Percentiles rank a stretch among this genome's conserved stretches.
phyloP scores from a whole-genome alignment of 2,329 filamentous ascomycete species.

The Nemania sp. region DNA sequence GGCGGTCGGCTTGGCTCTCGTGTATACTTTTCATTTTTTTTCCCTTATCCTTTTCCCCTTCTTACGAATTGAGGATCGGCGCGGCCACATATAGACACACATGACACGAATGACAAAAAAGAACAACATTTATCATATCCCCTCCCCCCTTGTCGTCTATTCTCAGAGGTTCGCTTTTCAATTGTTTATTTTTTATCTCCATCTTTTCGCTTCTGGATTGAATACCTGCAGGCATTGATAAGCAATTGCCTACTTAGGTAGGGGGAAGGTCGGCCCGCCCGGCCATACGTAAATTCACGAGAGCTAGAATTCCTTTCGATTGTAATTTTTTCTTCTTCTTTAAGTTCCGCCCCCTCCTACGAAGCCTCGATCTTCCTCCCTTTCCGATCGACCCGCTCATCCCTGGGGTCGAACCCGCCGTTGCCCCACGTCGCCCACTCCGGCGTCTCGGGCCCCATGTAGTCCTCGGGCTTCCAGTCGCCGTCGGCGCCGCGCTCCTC shows the following conservation, averaged over 20 bases:
- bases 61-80: constrained; percentile 30
- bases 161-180: not conserved
- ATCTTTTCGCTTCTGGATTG: not conserved
- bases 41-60: constrained; percentile 15
- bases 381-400: constrained; percentile 85
- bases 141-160: too few species aligned
- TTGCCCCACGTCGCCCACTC: constrained; percentile 96
- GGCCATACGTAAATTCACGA: constrained; percentile 12
- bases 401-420: constrained; percentile 90
- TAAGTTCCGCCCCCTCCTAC: not conserved
- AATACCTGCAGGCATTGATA: not conserved
- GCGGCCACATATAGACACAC: constrained; percentile 36
- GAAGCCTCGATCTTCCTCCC: constrained; percentile 65
- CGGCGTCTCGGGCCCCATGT: constrained; percentile 81
- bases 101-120: constrained; percentile 30
- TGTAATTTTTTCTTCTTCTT: not conserved
- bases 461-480: constrained; percentile 85
- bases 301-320: not conserved
- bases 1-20: constrained; percentile 15
- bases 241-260: not conserved
- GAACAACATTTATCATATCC: constrained; percentile 12
- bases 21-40: constrained; percentile 19
- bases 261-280: not conserved
- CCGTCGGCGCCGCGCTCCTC: constrained; percentile 68
- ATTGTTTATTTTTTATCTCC: not conserved